Evolutionary conservation across 208 protist species (phyloP), one percentile per base, ranked within the genome.

Genomic region (Acanthamoeba lenticulata): DNA sequence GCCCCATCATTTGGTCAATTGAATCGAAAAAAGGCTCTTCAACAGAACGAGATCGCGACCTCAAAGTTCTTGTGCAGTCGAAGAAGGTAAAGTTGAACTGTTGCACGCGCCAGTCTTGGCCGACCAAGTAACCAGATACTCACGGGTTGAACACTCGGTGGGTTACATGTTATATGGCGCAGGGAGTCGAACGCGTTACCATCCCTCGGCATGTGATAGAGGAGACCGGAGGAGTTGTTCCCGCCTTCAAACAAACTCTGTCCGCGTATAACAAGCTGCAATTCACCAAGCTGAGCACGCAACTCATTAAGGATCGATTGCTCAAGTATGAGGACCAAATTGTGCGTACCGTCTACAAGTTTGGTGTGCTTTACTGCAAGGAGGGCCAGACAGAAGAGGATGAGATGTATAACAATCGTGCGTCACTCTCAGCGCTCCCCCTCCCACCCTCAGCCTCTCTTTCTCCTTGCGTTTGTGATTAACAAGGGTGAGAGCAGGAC

Each of bases 311-410:
- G 38, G 85, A 91, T n/a, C 85, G 85, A 29, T 52, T 91, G 15
- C 60, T 94, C 24, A 88, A 94, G 74, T 89, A 89, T 55, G 91
- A 94, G 42, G 93, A 94, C 24, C 93, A 79, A 29, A 94, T 77
- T 5, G 45, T 94, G 32, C 90, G 74, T 17, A 94, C 55, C 32
- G 65, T 74, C 1, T 93, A 92, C 45, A 97, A 97, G 81, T 93
- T 97, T 94, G 96, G 96, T 52, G 96, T 97, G 45, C 90, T 97
- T 19, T 97, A 96, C 79, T 95, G 86, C 34, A 42, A 55, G n/a
- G 94, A 97, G 6, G 90, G 94, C 21, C 96, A 97, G 32, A 94
- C 74, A 21, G 47, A 45, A 0, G 89, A 96, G 62, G 94, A 96
- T 19, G 94, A 96, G 3, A 89, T 97, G 36, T 97, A 96, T 60